Conservation (phyloP, 176 grass and related monocot genomes). For the Rhynchospora breviuscula region DNA sequence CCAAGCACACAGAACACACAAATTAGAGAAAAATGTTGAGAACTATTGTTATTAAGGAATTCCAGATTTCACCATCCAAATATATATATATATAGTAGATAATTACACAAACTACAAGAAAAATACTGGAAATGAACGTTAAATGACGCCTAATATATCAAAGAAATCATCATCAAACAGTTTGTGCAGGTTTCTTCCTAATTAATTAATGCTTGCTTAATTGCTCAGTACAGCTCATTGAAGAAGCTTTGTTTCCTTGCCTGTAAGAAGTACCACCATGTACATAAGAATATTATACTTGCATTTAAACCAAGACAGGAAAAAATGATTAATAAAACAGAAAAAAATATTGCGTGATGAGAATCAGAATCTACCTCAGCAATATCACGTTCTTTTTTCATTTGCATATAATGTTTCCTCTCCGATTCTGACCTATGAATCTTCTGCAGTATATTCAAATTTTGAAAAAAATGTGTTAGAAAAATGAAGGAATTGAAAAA, state of each 20-base stretch:
- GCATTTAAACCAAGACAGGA: neutral
- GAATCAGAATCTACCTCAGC: conserved; percentile 46
- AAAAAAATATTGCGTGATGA: neutral
- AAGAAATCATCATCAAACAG: neutral
- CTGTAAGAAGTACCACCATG: conserved; percentile 32
- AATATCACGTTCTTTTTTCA: conserved; percentile 68
- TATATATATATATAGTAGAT: neutral
- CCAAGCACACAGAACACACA: neutral
- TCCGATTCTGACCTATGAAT: conserved; percentile 57
- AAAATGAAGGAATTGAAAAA: neutral
- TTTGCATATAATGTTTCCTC: conserved; percentile 54
- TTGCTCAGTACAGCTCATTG: conserved; percentile 19
- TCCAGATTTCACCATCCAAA: neutral
- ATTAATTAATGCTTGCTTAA: neutral
- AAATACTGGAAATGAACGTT: neutral
- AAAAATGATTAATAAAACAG: neutral
- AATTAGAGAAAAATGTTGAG: neutral
- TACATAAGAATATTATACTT: neutral
- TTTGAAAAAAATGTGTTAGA: conserved; percentile 2
- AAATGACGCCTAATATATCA: neutral
- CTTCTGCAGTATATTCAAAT: conserved; percentile 41
- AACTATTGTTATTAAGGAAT: neutral
- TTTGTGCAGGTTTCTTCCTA: neutral
- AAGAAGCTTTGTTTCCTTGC: conserved; percentile 60
- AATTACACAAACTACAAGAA: neutral